Evolutionary conservation across 2,329 filamentous ascomycete species (phyloP).

Genomic region (Fusarium subglutinans): DNA sequence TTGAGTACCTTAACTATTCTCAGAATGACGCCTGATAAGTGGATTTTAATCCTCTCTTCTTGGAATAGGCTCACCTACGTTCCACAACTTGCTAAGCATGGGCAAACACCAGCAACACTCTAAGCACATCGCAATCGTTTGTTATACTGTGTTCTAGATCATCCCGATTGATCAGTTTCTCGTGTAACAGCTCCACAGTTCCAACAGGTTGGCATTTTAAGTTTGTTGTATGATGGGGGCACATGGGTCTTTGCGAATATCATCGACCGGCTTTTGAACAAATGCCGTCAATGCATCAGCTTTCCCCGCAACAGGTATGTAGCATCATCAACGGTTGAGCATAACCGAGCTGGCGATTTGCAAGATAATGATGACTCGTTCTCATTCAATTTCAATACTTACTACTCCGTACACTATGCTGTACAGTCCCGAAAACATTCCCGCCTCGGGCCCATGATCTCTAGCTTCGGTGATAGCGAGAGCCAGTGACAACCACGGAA

Average conservation of each 20-base stretch:
- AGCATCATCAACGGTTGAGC: slow-evolving; percentile 3
- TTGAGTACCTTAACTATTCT: not conserved
- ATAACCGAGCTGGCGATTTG: not conserved
- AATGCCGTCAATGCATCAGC: not conserved
- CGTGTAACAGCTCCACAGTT: not conserved
- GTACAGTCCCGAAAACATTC: not conserved
- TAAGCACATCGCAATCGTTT: not conserved
- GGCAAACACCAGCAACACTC: not conserved
- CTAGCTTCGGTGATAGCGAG: slow-evolving; percentile 29
- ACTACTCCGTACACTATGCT: not conserved
- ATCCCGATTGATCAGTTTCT: not conserved
- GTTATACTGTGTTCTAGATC: not conserved
- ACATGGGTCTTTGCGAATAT: slow-evolving; percentile 1
- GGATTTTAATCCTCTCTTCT: not conserved
- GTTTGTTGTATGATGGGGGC: not conserved
- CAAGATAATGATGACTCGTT: slow-evolving; percentile 16
- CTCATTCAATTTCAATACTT: not conserved
- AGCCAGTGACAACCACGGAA: slow-evolving; percentile 2
- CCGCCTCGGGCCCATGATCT: not conserved
- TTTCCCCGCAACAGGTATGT: slow-evolving; percentile 20
- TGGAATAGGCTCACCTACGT: not conserved
- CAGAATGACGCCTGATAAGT: not conserved
- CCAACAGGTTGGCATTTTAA: not conserved
- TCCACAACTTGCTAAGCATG: not conserved
- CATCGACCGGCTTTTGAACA: not conserved